Evolutionary conservation across 1,139 yeast species (phyloP).

Genomic region (Wickerhamomyces sp.): DNA sequence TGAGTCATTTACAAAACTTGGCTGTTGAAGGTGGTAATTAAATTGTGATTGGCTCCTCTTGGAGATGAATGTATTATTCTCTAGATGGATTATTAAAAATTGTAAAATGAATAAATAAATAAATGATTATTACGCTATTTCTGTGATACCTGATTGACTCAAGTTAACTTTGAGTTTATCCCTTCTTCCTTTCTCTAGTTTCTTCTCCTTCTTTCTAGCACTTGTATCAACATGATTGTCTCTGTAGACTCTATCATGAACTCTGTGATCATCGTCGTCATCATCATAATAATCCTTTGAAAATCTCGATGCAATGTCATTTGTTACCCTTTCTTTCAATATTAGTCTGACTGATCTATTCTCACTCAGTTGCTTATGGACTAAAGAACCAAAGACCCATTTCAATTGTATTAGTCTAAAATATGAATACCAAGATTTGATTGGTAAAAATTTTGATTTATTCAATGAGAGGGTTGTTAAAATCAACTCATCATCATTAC

Average conservation of each 20-base stretch:
- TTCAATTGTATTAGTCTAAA: slow-evolving; percentile 56
- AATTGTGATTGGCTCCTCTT: background rate
- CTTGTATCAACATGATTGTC: too few species aligned
- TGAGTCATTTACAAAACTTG: slow-evolving; percentile 82
- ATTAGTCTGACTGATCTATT: slow-evolving; percentile 42
- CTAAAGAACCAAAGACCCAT: slow-evolving; percentile 69
- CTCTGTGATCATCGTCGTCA: slow-evolving; percentile 6
- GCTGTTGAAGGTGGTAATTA: slow-evolving; percentile 50
- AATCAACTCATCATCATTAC: slow-evolving; percentile 34
- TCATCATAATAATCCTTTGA: slow-evolving; percentile 2
- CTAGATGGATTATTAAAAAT: too few species aligned
- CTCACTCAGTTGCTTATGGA: slow-evolving; percentile 55
- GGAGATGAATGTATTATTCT: too few species aligned
- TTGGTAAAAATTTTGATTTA: slow-evolving; percentile 51
- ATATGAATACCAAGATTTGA: slow-evolving; percentile 63
- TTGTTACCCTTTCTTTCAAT: slow-evolving; percentile 31
- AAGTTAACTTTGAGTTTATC: slow-evolving; percentile 14
- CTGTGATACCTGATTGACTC: slow-evolving; percentile 18
- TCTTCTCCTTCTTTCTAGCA: slow-evolving; percentile 17
- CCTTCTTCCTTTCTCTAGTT: slow-evolving; percentile 18
- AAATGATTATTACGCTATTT: too few species aligned
- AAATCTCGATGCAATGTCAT: slow-evolving; percentile 9
- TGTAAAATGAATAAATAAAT: too few species aligned
- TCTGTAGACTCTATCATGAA: slow-evolving; percentile 10
- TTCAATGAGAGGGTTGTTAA: slow-evolving; percentile 54